phyloP scores from a whole-genome alignment of 495 filamentous ascomycete genomes.

The Penicillium lagena region DNA sequence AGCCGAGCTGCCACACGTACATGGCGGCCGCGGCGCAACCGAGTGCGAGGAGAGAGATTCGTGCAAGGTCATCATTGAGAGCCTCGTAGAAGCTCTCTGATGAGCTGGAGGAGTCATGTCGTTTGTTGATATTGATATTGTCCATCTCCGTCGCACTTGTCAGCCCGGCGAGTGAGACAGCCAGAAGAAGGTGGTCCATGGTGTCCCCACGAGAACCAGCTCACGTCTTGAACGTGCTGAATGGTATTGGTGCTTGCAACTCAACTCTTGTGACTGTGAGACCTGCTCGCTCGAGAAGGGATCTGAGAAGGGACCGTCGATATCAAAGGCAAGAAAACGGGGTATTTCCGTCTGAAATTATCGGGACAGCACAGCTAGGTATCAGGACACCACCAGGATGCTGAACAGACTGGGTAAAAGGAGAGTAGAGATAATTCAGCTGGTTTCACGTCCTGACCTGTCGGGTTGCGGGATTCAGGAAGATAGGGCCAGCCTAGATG shows the following conservation, averaged over 20 bases:
- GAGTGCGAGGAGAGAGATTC: slow-evolving; percentile 41
- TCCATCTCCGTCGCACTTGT: slow-evolving; percentile 13
- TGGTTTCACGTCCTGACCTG: not conserved
- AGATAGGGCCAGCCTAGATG: slow-evolving; percentile 16
- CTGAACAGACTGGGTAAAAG: not conserved
- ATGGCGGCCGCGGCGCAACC: slow-evolving; percentile 42
- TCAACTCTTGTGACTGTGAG: slow-evolving; percentile 4
- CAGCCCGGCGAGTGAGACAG: slow-evolving; percentile 24
- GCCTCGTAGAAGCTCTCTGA: slow-evolving; percentile 22
- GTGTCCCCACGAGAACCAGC: not conserved
- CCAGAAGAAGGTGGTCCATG: slow-evolving; percentile 8
- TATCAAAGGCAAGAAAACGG: slow-evolving; percentile 2
- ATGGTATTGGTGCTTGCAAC: not conserved
- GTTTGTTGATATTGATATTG: slow-evolving; percentile 16
- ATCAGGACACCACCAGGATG: slow-evolving; percentile 13
- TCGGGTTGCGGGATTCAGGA: slow-evolving; percentile 5
- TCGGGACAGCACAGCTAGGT: not conserved
- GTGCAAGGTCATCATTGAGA: slow-evolving; percentile 33
- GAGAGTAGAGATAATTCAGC: not conserved
- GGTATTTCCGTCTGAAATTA: not conserved
- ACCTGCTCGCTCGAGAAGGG: slow-evolving; percentile 14
- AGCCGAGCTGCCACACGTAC: slow-evolving; percentile 45
- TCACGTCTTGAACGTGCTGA: too few relatives aligned
- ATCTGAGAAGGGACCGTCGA: not conserved
- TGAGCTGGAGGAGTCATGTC: slow-evolving; percentile 9